Base-by-base conservation (phyloP, 169 alveolate species). In the Amoebophrya sp. region DNA sequence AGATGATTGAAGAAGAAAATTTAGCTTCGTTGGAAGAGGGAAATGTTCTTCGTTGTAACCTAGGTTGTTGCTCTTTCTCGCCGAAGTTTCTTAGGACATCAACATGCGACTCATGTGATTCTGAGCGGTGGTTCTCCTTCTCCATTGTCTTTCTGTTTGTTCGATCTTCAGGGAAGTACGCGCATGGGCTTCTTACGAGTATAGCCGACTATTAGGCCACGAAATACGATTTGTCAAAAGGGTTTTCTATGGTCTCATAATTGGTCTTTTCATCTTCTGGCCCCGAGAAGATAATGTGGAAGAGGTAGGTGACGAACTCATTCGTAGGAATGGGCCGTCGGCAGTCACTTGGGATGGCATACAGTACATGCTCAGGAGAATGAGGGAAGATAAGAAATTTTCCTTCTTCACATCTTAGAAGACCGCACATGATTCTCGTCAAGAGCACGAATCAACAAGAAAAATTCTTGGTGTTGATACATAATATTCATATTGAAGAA, bases 241-340 rank as follows among this genome's bases (percentile, higher is more conserved):
- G 33, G n/a, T 36, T 10, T 65, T 65, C 83, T 65, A 36, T 29
- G n/a, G 39, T 12, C 38, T 36, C 38, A 12, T 65, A 0, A 26
- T 65, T 65, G 12, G 10, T 36, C n/a, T 26, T 36, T 36, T 65
- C 10, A 6, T 26, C 12, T 10, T 12, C 2, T 26, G 36, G 83
- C 83, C 33, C 83, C 36, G 83, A 1, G 83, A 65, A 1, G 33
- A 65, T 36, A 26, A 65, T 0, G 39, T 65, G 83, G 83, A 65
- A 26, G 83, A 65, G 83, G 83, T 65, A 36, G 83, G 83, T 18
- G 83, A n/a, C n/a, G n/a, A n/a, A n/a, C n/a, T n/a, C n/a, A n/a
- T n/a, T n/a, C n/a, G n/a, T n/a, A n/a, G n/a, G n/a, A n/a, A n/a
- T n/a, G n/a, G n/a, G n/a, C n/a, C n/a, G n/a, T n/a, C n/a, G n/a